A percentile compares a stretch with the other conserved stretches of the same genome.
Evolutionary conservation across 495 filamentous ascomycete species (phyloP).

Genomic region (Aspergillus bertholletiae): DNA sequence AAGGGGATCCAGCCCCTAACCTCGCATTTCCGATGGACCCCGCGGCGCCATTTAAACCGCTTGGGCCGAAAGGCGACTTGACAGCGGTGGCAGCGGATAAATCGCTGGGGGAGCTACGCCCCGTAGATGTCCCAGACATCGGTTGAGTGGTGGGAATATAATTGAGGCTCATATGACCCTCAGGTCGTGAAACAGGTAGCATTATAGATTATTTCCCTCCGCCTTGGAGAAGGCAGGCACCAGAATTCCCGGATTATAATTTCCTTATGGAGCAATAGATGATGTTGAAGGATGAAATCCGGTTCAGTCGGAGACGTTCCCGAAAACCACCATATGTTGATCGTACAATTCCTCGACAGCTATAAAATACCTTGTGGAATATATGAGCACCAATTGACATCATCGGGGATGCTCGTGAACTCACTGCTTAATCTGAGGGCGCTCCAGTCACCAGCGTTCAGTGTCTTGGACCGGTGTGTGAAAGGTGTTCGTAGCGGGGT

Average conservation of each 20-base stretch:
- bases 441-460: conserved; percentile 6
- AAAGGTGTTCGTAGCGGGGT: conserved; percentile 17
- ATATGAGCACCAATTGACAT: neutral
- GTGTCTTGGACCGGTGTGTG: conserved; percentile 3
- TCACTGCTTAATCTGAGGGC: neutral
- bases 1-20: conserved; percentile 93
- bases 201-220: conserved; percentile 63
- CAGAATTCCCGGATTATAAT: conserved; percentile 19
- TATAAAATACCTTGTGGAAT: neutral
- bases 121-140: conserved; percentile 81
- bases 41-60: conserved; percentile 57
- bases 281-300: conserved; percentile 12
- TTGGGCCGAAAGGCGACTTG: conserved; percentile 72
- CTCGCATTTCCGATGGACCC: conserved; percentile 72
- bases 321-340: conserved; percentile 12
- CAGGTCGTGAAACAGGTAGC: conserved; percentile 70
- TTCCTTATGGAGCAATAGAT: conserved; percentile 18
- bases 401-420: neutral
- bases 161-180: conserved; percentile 74
- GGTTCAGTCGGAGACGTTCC: conserved; percentile 8
- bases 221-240: conserved; percentile 22
- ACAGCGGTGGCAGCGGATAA: conserved; percentile 61
- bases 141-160: conserved; percentile 70
- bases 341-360: neutral
- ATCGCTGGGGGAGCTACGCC: conserved; percentile 84